Percentiles rank a stretch among this genome's conserved stretches.
Evolutionary conservation across 305 asterid genomes (phyloP).

Genomic region (Fraxinus platypoda): DNA sequence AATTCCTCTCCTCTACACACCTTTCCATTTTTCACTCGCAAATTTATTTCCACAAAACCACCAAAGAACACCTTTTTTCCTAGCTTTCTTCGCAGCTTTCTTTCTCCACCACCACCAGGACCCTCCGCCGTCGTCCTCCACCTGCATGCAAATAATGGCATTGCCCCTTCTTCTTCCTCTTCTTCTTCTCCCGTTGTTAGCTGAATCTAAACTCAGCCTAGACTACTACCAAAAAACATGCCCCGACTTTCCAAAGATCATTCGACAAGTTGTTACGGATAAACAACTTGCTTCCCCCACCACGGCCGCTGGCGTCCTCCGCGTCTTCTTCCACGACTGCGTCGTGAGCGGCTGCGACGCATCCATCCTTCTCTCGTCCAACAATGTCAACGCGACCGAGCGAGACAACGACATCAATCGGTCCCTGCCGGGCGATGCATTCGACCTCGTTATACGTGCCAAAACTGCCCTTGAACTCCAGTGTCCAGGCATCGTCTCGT

Average conservation of each 20-base stretch:
- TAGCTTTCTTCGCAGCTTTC: neutral
- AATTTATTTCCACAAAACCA: neutral
- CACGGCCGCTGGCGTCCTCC: constrained; percentile 83
- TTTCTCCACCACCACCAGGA: constrained; percentile 3
- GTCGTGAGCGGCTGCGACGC: constrained; percentile 84
- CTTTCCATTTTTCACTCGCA: neutral
- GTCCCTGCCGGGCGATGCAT: constrained; percentile 85
- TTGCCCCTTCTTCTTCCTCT: constrained; percentile 20
- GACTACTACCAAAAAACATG: constrained; percentile 67
- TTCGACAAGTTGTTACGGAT: constrained; percentile 48
- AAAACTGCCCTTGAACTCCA: constrained; percentile 70
- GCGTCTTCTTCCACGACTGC: constrained; percentile 91
- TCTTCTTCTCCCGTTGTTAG: constrained; percentile 22
- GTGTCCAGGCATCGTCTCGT: constrained; percentile 78
- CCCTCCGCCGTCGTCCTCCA: constrained; percentile 18
- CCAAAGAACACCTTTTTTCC: neutral
- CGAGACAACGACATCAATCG: constrained; percentile 64
- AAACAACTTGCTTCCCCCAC: constrained; percentile 71
- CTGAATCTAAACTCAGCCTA: constrained; percentile 38
- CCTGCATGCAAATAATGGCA: constrained; percentile 37
- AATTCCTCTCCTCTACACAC: constrained; percentile 31
- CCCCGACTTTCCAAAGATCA: constrained; percentile 51
- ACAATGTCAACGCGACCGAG: constrained; percentile 42
- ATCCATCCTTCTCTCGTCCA: constrained; percentile 69
- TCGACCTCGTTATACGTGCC: constrained; percentile 58